phyloP scores from a whole-genome alignment of 2,329 filamentous ascomycete genomes.

The Cylindrodendrum hubeiense region DNA sequence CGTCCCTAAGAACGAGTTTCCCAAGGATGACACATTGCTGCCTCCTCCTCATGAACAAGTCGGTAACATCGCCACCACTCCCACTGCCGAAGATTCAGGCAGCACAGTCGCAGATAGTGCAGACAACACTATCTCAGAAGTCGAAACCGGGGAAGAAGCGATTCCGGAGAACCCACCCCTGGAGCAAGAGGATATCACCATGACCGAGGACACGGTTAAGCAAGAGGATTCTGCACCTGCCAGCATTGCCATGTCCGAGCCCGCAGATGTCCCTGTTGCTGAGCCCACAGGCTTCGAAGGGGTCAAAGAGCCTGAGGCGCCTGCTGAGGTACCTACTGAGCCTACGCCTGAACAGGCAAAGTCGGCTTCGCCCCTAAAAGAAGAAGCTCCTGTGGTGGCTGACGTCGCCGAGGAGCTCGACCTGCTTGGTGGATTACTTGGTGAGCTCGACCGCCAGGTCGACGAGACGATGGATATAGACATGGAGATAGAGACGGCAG shows the following conservation, averaged over 20 bases:
- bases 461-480: conserved; percentile 21
- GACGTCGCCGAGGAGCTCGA: conserved; percentile 54
- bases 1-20: conserved; percentile 37
- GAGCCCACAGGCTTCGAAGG: conserved; percentile 38
- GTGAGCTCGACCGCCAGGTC: conserved; percentile 57
- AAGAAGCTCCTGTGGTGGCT: conserved; percentile 27
- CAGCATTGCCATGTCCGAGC: conserved; percentile 45
- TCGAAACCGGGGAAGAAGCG: conserved; percentile 34
- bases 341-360: conserved; percentile 24
- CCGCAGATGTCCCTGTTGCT: conserved; percentile 44
- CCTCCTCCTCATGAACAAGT: conserved; percentile 56
- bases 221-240: conserved; percentile 55
- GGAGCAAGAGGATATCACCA: conserved; percentile 47
- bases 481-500: conserved; percentile 5
- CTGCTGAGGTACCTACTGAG: conserved; percentile 4
- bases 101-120: conserved; percentile 42
- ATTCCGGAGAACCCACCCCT: conserved; percentile 39
- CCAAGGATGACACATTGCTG: conserved; percentile 42
- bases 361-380: conserved; percentile 35
- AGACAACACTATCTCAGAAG: conserved; percentile 44
- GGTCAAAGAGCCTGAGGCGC: background rate
- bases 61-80: conserved; percentile 53
- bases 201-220: conserved; percentile 54
- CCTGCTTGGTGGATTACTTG: conserved; percentile 59
- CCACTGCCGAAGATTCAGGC: conserved; percentile 44